Percentiles rank a stretch among this genome's conserved stretches.
Evolutionary conservation across 768 basidiomycete species (phyloP).

Genomic region (Collybia sp.): DNA sequence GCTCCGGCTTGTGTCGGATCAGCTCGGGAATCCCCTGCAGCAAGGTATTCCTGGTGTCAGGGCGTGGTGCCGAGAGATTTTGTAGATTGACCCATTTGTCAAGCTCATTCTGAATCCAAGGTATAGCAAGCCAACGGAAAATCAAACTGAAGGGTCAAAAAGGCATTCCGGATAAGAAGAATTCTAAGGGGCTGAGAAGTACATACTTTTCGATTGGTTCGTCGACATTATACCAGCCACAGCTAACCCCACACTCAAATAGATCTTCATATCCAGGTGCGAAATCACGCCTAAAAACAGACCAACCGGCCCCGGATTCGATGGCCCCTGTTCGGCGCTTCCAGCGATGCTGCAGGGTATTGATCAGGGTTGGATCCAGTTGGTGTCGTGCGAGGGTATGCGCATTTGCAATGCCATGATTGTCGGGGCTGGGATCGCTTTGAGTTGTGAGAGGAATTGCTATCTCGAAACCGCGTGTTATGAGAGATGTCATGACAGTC

Average conservation of each 20-base stretch:
- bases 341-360: conserved; percentile 37
- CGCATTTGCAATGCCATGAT: conserved; percentile 38
- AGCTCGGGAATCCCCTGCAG: conserved; percentile 30
- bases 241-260: conserved; percentile 21
- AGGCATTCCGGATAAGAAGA: no score
- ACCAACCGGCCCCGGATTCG: conserved; percentile 39
- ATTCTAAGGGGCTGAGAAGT: background rate
- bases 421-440: conserved; percentile 39
- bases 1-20: conserved; percentile 21
- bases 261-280: conserved; percentile 26
- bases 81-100: conserved; percentile 18
- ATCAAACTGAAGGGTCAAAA: conserved; percentile 13
- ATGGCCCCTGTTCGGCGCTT: conserved; percentile 31
- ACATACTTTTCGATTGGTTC: conserved; percentile 19
- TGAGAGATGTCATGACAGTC: no score
- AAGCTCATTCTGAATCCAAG: conserved; percentile 29
- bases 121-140: conserved; percentile 30
- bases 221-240: conserved; percentile 22
- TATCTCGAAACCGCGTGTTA: no score
- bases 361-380: conserved; percentile 30
- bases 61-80: conserved; percentile 17
- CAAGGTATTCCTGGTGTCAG: conserved; percentile 20
- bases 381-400: conserved; percentile 33
- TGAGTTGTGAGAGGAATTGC: conserved; percentile 36
- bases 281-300: conserved; percentile 20